Evolutionary conservation across 306 rosid genomes (phyloP), one percentile per base, ranked within the genome.

Genomic region (Inga oerstediana): DNA sequence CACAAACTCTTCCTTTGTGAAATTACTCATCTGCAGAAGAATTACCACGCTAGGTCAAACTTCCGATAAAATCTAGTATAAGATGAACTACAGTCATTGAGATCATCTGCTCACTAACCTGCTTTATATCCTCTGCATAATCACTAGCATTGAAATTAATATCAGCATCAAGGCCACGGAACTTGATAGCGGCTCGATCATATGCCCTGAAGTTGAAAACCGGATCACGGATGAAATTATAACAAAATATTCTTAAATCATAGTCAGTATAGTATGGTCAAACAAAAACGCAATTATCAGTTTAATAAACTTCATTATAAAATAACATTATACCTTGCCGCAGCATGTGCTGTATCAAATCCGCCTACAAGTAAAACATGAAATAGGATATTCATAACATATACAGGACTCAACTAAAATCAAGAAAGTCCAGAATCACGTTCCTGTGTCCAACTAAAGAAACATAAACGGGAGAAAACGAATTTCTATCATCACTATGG

Each of bases 151-250:
- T 86, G 88, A 93, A 95, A 85, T 95, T 95, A 66, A 95, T 95
- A 91, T 95, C 98, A 4, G 98, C 98, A 34, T 95, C 93, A 62
- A 86, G 67, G 2, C 98, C 98, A 17, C 98, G 97, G 78, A 95
- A 95, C 85, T 92, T 95, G 61, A 95, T 92, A 0, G 98, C 98
- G 79, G 98, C 98, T 85, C 98, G 94, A 90, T 95, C 98, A 82
- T 95, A 95, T 2, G 98, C 94, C 86, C 99, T 95, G 76, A 77
- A 17, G 82, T 75, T 22, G 56, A 83, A 67, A 43, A 61, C 45
- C 76, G 54, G 77, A 75, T 45, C 43, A 46, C 81, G 22, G 58
- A 37, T 35, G 22, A 56, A 79, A 65, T 9, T 39, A 15, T 22
- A 22, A 73, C 8, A 41, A 77, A 76, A 37, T 11, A 74, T 3